Evolutionary conservation across 768 basidiomycete species (phyloP).

Genomic region (Lentinula aciculospora): DNA sequence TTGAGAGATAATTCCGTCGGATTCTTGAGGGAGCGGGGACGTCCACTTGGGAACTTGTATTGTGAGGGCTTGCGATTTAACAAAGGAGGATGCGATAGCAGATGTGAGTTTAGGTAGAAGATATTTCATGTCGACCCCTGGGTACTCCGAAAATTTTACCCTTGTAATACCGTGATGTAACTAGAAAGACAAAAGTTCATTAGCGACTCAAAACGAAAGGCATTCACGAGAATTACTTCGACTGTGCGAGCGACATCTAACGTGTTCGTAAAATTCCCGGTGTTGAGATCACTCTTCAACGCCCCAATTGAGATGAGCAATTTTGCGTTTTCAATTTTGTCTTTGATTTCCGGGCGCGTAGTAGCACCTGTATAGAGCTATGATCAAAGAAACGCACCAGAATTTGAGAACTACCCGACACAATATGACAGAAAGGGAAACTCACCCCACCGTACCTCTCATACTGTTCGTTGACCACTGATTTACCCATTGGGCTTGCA

Average conservation of each 20-base stretch:
- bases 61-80: background rate
- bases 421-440: conserved; percentile 7
- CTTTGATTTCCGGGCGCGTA: conserved; percentile 58
- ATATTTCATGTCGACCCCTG: conserved; percentile 67
- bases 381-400: conserved; percentile 1
- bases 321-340: conserved; percentile 67
- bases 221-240: conserved; percentile 39
- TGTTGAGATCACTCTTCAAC: conserved; percentile 79
- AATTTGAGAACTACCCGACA: background rate
- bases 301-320: conserved; percentile 70
- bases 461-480: conserved; percentile 62
- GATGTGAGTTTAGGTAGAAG: conserved; percentile 68
- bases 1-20: conserved; percentile 30
- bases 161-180: conserved; percentile 73
- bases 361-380: conserved; percentile 76
- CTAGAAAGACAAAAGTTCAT: conserved; percentile 26
- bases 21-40: conserved; percentile 19
- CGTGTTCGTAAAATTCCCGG: conserved; percentile 78
- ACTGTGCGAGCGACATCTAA: conserved; percentile 53
- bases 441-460: conserved; percentile 77
- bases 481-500: conserved; percentile 78
- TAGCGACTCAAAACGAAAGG: background rate
- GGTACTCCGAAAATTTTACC: conserved; percentile 58
- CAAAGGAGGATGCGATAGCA: background rate
- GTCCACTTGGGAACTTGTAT: background rate